Evolutionary conservation across 192 early-diverging fungal genomes (phyloP).

Genomic region (Coemansia sp.): DNA sequence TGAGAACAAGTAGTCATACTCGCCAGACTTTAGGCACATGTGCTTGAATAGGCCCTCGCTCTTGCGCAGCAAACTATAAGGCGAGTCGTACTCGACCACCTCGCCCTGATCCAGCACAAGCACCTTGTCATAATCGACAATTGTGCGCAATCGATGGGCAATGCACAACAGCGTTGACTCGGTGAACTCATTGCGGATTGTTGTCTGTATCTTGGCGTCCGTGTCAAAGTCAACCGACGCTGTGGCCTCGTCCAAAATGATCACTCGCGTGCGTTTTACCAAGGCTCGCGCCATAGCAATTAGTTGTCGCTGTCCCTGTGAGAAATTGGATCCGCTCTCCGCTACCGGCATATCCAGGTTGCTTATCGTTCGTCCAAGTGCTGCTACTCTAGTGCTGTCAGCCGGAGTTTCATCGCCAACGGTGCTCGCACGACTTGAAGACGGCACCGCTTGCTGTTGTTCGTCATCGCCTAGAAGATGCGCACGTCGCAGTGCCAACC

Average conservation of each 20-base stretch:
- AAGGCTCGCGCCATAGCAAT: constrained; percentile 72
- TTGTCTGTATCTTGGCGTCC: constrained; percentile 71
- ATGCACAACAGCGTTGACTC: constrained; percentile 80
- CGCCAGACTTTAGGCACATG: constrained; percentile 66
- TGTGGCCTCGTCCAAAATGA: constrained; percentile 85
- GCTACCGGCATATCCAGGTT: constrained; percentile 65
- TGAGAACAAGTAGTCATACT: constrained; percentile 68
- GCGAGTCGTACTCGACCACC: constrained; percentile 71
- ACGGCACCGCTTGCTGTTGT: constrained; percentile 19
- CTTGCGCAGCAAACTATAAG: constrained; percentile 57
- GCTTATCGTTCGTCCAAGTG: constrained; percentile 37
- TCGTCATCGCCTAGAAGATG: constrained; percentile 66
- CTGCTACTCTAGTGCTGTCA: constrained; percentile 1
- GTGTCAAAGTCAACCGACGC: constrained; percentile 63
- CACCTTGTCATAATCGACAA: constrained; percentile 72
- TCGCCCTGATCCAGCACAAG: constrained; percentile 74
- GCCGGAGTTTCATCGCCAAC: constrained; percentile 8
- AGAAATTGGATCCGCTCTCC: constrained; percentile 68
- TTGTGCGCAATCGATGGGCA: constrained; percentile 81
- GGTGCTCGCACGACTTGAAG: constrained; percentile 24
- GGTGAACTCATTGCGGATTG: constrained; percentile 71
- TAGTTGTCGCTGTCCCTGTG: constrained; percentile 79
- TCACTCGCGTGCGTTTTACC: constrained; percentile 66
- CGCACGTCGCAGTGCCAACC: constrained; percentile 67
- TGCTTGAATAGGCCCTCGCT: constrained; percentile 18